Base-by-base conservation (phyloP, 176 grass and related monocot species). In the Tillandsia leiboldiana region DNA sequence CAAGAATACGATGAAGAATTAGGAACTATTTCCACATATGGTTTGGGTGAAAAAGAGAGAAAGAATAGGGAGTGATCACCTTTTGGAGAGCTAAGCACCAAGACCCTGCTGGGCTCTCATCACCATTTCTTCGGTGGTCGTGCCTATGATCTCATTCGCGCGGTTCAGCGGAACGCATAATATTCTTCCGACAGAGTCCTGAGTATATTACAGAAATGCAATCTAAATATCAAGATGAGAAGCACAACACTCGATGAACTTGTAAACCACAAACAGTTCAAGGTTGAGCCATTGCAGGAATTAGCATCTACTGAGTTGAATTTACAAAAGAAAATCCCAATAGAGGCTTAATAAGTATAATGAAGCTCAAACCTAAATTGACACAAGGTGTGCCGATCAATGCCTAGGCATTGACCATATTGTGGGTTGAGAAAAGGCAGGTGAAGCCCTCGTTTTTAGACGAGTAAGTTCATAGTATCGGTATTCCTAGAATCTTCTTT, bases 91-190 rank as follows among this genome's bases (percentile, higher is more conserved):
- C 1, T 76, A 49, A 5, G 23, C 53, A 64, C 47, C 61, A 9
- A 53, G 24, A 4, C 76, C 53, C 75, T 84, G 72, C 70, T 91
- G 83, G 18, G 86, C 94, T 79, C 62, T 75, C 5, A 82, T 82
- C 65, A 99, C 89, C 50, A 90, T 15, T 90, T 99, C 94, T 78
- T 99, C 87, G 2, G 94, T 99, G 51, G 89, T 99, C 52, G 78
- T 83, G 1, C 89, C 94, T 33, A 99, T 99, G 53, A 99, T 90
- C 47, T 99, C 94, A 68, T 99, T 93, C 33, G 89, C 89, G 0
- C 82, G 78, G 78, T 90, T 99, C 78, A 99, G 64, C 0, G 84
- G 83, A 78, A 86, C 90, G 50, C 87, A 88, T 26, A 48, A 47
- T 49, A 99, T 71, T 71, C 80, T 86, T 67, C 84, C 90, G 1